A percentile compares a stretch with the other conserved stretches of the same genome.
Conservation (phyloP, 345 rosid species). For the Bruguiera parviflora region DNA sequence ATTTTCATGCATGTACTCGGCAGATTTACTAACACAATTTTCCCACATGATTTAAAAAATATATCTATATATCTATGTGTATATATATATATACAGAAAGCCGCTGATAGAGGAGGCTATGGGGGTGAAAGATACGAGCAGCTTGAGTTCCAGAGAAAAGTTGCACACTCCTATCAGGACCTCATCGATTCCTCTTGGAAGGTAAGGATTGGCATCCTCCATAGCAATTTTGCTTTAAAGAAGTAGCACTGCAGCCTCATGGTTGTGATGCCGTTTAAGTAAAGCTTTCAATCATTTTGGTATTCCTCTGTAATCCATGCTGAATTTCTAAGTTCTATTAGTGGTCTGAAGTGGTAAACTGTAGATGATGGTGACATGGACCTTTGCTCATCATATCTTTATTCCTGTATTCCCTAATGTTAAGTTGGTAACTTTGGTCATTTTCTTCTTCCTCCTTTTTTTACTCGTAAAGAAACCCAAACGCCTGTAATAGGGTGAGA, state of each 20-base stretch:
- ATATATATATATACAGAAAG: conserved; percentile 40
- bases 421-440: neutral
- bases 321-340: too few species aligned
- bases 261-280: neutral
- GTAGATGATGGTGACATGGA: too few species aligned
- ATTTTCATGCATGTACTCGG: too few species aligned
- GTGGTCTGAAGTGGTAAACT: too few species aligned
- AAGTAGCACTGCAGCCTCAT: neutral
- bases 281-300: neutral
- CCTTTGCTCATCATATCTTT: neutral
- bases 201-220: conserved; percentile 37
- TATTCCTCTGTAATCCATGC: neutral
- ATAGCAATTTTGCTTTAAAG: neutral
- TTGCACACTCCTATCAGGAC: conserved; percentile 50
- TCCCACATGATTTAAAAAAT: too few species aligned
- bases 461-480: neutral
- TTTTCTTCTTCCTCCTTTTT: neutral
- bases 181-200: conserved; percentile 77
- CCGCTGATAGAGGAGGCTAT: conserved; percentile 95
- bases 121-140: conserved; percentile 90
- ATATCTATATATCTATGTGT: too few species aligned
- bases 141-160: conserved; percentile 79
- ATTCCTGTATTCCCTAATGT: neutral
- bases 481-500: too few species aligned
- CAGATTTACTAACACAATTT: too few species aligned